Percentiles rank a stretch among this genome's conserved stretches.
Conservation (phyloP, 1,139 yeast genomes). For the Suhomyces bribrorum region DNA sequence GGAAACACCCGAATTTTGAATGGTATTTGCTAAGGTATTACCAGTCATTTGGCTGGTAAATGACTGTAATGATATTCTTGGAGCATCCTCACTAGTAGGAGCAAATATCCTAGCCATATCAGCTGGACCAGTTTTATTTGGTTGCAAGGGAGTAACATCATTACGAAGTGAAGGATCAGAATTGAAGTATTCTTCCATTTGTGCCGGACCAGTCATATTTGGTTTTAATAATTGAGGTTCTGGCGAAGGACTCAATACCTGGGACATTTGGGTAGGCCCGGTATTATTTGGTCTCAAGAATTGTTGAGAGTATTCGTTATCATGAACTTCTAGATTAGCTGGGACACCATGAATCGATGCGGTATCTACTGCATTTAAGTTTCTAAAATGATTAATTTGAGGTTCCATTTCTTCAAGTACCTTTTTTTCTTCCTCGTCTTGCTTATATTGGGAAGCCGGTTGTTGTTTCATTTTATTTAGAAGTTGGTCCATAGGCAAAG, state of each 20-base stretch:
- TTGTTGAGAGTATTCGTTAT: constrained; percentile 14
- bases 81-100: constrained; percentile 21
- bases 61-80: constrained; percentile 40
- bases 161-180: constrained; percentile 9
- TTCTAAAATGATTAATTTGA: constrained; percentile 64
- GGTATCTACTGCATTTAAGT: constrained; percentile 62
- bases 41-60: constrained; percentile 51
- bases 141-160: constrained; percentile 25
- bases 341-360: constrained; percentile 63
- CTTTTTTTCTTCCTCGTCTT: constrained; percentile 56
- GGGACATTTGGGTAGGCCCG: constrained; percentile 53
- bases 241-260: constrained; percentile 26
- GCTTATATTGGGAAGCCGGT: constrained; percentile 20
- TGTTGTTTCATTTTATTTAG: constrained; percentile 42
- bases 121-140: constrained; percentile 41
- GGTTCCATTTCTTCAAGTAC: constrained; percentile 68
- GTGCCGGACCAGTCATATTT: constrained; percentile 32
- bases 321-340: constrained; percentile 43
- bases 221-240: constrained; percentile 25
- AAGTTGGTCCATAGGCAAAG: constrained; percentile 75
- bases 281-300: constrained; percentile 53
- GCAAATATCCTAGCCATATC: constrained; percentile 39
- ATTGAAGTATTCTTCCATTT: constrained; percentile 21
- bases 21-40: constrained; percentile 40
- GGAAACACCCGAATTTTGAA: constrained; percentile 31